phyloP scores from a whole-genome alignment of 2,329 filamentous ascomycete species.

The Fusarium armeniacum region DNA sequence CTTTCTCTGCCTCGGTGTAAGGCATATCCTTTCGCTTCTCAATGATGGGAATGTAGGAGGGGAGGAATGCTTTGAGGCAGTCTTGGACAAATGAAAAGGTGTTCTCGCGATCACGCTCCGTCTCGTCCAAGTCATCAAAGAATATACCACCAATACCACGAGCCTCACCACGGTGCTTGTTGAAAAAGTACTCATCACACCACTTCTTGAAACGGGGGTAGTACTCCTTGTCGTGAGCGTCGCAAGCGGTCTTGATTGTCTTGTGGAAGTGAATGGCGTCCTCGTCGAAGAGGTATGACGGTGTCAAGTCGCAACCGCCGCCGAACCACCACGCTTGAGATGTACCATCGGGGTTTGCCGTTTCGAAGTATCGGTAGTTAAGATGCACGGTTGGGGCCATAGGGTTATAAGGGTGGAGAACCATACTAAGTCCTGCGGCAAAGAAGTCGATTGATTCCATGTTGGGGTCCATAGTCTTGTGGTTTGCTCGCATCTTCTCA shows the following conservation, averaged over 20 bases:
- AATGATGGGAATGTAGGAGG: slow-evolving; percentile 91
- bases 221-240: slow-evolving; percentile 91
- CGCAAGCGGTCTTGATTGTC: slow-evolving; percentile 91
- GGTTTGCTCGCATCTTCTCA: slow-evolving; percentile 92
- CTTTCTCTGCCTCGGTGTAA: slow-evolving; percentile 86
- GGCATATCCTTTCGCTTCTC: slow-evolving; percentile 92
- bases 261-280: slow-evolving; percentile 97
- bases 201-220: slow-evolving; percentile 97
- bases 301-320: slow-evolving; percentile 93
- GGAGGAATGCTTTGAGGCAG: slow-evolving; percentile 87
- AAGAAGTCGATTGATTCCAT: slow-evolving; percentile 94
- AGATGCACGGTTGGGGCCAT: slow-evolving; percentile 98
- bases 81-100: slow-evolving; percentile 91
- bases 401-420: slow-evolving; percentile 93
- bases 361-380: slow-evolving; percentile 99
- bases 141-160: slow-evolving; percentile 96
- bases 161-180: slow-evolving; percentile 89
- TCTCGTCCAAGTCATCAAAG: slow-evolving; percentile 95
- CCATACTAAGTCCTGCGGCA: slow-evolving; percentile 91
- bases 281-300: slow-evolving; percentile 94
- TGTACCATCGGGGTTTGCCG: slow-evolving; percentile 83
- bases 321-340: slow-evolving; percentile 98
- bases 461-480: slow-evolving; percentile 86
- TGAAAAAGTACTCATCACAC: slow-evolving; percentile 98
- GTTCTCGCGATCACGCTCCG: slow-evolving; percentile 87